phyloP scores from a whole-genome alignment of 768 basidiomycete genomes.

The Rhizopogon vinicolor region DNA sequence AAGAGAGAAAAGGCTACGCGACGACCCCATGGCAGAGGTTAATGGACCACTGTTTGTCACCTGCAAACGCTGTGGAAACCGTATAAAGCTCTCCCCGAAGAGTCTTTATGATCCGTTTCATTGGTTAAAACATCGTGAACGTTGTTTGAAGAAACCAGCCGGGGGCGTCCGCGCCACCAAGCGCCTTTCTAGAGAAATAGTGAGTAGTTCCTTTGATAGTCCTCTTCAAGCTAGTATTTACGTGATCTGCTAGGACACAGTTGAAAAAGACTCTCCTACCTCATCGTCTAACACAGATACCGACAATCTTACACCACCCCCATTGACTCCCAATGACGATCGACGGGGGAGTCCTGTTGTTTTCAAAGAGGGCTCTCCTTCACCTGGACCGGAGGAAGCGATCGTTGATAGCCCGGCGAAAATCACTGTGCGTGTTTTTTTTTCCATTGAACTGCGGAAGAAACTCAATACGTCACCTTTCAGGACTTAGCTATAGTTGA shows the following conservation, averaged over 20 bases:
- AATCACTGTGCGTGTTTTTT: slow-evolving; percentile 17
- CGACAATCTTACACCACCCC: slow-evolving; percentile 29
- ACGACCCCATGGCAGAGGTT: slow-evolving; percentile 50
- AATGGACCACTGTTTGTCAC: slow-evolving; percentile 46
- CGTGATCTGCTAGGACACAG: slow-evolving; percentile 8
- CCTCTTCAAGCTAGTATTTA: neutral
- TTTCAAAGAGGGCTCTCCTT: slow-evolving; percentile 20
- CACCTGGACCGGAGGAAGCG: slow-evolving; percentile 15
- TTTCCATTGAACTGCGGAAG: neutral
- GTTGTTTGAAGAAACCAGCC: slow-evolving; percentile 50
- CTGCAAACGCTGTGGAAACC: slow-evolving; percentile 49
- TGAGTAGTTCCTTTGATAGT: slow-evolving; percentile 4
- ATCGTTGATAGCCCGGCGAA: slow-evolving; percentile 11
- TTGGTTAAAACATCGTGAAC: slow-evolving; percentile 59
- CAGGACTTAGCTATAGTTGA: slow-evolving; percentile 12
- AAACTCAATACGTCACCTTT: slow-evolving; percentile 7
- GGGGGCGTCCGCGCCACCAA: slow-evolving; percentile 10
- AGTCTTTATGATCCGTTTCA: slow-evolving; percentile 63
- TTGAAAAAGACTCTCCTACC: slow-evolving; percentile 18
- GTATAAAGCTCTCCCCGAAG: slow-evolving; percentile 65
- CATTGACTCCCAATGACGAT: slow-evolving; percentile 33
- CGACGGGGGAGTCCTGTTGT: slow-evolving; percentile 13
- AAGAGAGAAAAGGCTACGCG: slow-evolving; percentile 47
- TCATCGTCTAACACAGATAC: slow-evolving; percentile 25
- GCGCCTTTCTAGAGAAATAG: slow-evolving; percentile 19